Base-by-base conservation (phyloP, 2,329 filamentous ascomycete species). In the Harringtonia aguacate region DNA sequence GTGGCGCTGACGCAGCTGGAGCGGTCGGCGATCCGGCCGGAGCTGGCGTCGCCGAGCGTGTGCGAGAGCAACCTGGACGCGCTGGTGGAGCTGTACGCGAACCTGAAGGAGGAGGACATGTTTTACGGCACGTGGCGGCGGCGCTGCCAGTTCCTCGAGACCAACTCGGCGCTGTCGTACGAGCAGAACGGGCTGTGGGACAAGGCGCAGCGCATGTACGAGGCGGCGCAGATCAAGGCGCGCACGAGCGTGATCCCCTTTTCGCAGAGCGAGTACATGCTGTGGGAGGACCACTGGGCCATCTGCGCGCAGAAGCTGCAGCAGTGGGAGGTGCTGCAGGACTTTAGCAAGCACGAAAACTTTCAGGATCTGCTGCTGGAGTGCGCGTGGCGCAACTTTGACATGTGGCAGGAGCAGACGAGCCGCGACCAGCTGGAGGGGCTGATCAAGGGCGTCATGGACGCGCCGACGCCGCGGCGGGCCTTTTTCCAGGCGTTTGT, bases 111-210 rank as follows among this genome's bases (percentile, higher is more conserved):
- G 60, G 89, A 97, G 41, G 92, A 99, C 59, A 71, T 98, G 39
- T 99, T 97, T 61, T 97, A 98, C 52, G 92, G 92, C 9, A 94
- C 89, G 1, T 98, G 92, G 92, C 81, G 92, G 47, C 80, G 92
- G 45, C 81, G 92, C 37, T 95, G 89, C 60, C 87, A 95, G 52
- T 98, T 95, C 57, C 84, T 98, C 7, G 94, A 98, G 68, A 97
- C 89, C 9, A 99, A 98, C 58, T 87, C 92, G 14, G 92, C 89
- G 2, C 70, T 99, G 8, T 98, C 92, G 0, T 98, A 95, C 55
- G 94, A 99, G 65, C 94, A 99, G 60, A 94, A 94, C 55, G 92
- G 92, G 39, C 94, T 97, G 77, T 98, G 92, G 94, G 92, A 98
- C 56, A 97, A 97, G 64, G 89, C 94, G 1, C 94, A 98, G 65